A percentile compares a stretch with the other conserved stretches of the same genome.
Conservation (phyloP, 2,329 filamentous ascomycete species). For the Fusarium chuoi region DNA sequence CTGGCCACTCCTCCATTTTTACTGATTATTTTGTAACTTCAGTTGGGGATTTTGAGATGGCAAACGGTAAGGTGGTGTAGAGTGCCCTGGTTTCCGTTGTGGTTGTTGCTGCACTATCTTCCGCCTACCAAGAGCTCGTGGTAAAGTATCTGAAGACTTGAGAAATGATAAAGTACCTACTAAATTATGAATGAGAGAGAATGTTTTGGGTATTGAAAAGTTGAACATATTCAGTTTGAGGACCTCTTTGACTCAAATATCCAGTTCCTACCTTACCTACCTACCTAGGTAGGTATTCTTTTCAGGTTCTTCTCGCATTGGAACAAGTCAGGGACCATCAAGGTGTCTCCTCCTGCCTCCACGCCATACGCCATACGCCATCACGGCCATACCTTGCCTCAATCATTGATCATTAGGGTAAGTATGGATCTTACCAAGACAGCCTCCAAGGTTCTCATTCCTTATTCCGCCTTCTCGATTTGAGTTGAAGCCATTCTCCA, state of each 20-base stretch:
- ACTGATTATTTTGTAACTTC: not conserved
- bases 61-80: not conserved
- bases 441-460: conserved; percentile 12
- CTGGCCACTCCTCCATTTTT: conserved; percentile 40
- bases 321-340: conserved; percentile 27
- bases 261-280: not conserved
- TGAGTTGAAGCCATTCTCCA: conserved; percentile 10
- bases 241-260: conserved; percentile 23
- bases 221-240: not conserved
- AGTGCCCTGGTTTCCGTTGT: not conserved
- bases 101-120: not conserved
- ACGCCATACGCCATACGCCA: conserved; percentile 8
- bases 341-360: conserved; percentile 18
- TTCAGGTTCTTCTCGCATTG: not conserved
- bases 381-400: not conserved
- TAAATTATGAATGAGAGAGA: not conserved
- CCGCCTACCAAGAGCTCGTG: not conserved
- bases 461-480: not conserved
- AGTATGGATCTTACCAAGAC: not conserved
- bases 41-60: not conserved
- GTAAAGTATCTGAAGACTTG: not conserved
- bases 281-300: not conserved
- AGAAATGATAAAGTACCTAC: not conserved
- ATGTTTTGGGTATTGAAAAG: not conserved
- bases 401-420: not conserved